Evolutionary conservation across 2,329 filamentous ascomycete genomes (phyloP).

Genomic region (Xylogone sp.): DNA sequence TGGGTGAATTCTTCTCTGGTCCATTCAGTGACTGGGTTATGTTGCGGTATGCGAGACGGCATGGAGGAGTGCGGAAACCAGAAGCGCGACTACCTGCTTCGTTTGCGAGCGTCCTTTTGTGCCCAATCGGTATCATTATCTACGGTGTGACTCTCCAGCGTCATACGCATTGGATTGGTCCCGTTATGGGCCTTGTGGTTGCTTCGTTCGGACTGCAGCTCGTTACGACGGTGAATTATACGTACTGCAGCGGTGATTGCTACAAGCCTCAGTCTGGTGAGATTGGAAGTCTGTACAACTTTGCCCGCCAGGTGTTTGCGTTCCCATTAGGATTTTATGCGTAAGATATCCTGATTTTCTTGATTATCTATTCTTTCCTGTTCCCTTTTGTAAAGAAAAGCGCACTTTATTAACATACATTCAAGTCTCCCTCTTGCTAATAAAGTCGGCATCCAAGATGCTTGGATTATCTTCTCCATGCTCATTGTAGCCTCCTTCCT

Average conservation of each 20-base stretch:
- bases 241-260: background rate
- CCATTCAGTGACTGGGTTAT: conserved; percentile 21
- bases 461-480: background rate
- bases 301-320: conserved; percentile 20
- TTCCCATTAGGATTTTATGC: conserved; percentile 24
- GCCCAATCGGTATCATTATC: conserved; percentile 26
- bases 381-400: background rate
- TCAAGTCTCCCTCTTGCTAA: background rate
- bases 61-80: conserved; percentile 16
- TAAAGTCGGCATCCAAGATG: background rate
- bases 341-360: background rate
- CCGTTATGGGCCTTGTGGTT: conserved; percentile 22
- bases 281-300: conserved; percentile 21
- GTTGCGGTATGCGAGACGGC: conserved; percentile 11
- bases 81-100: conserved; percentile 25
- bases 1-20: conserved; percentile 22
- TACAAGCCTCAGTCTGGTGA: conserved; percentile 18
- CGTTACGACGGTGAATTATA: conserved; percentile 16
- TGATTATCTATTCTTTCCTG: background rate
- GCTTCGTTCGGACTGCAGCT: conserved; percentile 23
- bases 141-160: conserved; percentile 28
- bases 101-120: conserved; percentile 23
- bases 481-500: background rate
- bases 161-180: conserved; percentile 21
- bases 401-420: too few relatives aligned